phyloP scores from a whole-genome alignment of 2,329 filamentous ascomycete species.

The Pyricularia sp. region DNA sequence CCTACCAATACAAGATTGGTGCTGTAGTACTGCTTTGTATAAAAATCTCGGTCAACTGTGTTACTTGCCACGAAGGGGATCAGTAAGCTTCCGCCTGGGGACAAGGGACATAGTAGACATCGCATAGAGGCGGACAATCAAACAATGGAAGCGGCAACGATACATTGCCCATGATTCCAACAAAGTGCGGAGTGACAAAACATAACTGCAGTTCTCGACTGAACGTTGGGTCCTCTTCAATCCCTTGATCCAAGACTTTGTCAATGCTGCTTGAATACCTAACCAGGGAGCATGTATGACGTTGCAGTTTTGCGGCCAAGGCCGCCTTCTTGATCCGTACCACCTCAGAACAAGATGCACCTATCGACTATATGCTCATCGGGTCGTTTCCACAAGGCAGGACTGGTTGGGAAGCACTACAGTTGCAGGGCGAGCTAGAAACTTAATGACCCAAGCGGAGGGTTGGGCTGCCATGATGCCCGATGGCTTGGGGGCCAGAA shows the following conservation, averaged over 20 bases:
- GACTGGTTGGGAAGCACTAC: neutral
- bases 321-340: neutral
- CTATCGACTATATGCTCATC: neutral
- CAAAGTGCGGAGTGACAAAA: neutral
- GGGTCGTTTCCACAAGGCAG: neutral
- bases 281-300: neutral
- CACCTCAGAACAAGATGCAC: neutral
- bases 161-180: neutral
- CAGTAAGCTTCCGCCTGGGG: neutral
- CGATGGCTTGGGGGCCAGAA: neutral
- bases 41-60: neutral
- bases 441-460: neutral
- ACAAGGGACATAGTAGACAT: neutral
- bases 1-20: neutral
- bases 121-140: neutral
- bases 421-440: neutral
- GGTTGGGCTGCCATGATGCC: neutral
- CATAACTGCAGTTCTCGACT: neutral
- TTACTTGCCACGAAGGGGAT: neutral
- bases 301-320: neutral
- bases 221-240: neutral
- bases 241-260: neutral
- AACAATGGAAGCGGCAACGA: neutral
- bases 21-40: neutral
- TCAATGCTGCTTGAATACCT: neutral